Conservation (phyloP, 331 rosid genomes). For the Spiraea crenata region DNA sequence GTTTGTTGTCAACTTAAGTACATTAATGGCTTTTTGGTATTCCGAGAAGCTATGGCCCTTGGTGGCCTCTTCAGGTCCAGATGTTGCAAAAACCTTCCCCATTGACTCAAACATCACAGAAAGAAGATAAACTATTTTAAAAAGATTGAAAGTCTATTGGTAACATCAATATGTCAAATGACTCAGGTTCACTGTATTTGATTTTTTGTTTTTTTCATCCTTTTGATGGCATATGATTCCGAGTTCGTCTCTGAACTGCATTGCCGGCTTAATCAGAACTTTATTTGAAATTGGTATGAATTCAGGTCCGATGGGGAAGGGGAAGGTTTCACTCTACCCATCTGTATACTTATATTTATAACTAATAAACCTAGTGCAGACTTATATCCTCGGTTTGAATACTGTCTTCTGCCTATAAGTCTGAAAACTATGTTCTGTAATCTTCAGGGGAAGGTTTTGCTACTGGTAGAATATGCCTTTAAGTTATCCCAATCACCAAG, state of each 20-base stretch:
- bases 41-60: background rate
- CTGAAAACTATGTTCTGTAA: background rate
- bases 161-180: no score
- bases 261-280: background rate
- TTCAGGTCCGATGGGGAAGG: background rate
- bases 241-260: constrained; percentile 2
- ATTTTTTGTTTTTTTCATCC: no score
- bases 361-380: no score
- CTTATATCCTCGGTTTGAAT: background rate
- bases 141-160: no score
- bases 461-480: constrained; percentile 67
- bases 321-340: background rate
- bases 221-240: no score
- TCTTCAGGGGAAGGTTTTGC: constrained; percentile 74
- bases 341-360: no score
- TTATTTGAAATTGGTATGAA: background rate
- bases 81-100: background rate
- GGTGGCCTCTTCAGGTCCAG: background rate
- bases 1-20: background rate
- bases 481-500: constrained; percentile 45
- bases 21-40: background rate
- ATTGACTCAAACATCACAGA: background rate
- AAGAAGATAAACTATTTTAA: background rate
- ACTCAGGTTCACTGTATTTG: no score
- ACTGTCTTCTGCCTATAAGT: background rate